A percentile compares a stretch with the other conserved stretches of the same genome.
These are phyloP conservation scores for Talaromyces ruber DNA, from an alignment of 495 filamentous ascomycete species.

Conservation along the genomic window DNA sequence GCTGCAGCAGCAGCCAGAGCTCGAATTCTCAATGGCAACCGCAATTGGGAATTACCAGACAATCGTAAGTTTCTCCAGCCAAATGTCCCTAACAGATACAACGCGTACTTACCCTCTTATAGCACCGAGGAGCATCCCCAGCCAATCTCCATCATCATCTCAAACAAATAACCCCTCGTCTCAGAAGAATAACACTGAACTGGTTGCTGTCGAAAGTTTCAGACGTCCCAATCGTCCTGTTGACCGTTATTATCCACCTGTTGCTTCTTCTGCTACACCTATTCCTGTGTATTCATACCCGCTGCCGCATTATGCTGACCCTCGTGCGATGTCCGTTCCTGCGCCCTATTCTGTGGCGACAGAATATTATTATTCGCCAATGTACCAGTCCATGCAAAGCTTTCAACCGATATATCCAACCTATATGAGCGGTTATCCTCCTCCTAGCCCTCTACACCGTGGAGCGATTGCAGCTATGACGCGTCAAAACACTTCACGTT, in stretches of 20 bases:
- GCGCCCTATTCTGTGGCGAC: background rate
- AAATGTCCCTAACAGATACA: conserved; percentile 14
- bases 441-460: background rate
- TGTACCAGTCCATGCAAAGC: conserved; percentile 1
- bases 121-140: conserved; percentile 5
- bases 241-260: conserved; percentile 2
- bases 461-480: background rate
- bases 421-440: background rate
- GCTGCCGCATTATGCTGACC: background rate
- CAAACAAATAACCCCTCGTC: no score
- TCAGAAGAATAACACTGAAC: background rate
- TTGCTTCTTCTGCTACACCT: background rate
- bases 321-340: background rate
- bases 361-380: conserved; percentile 2
- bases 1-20: conserved; percentile 2
- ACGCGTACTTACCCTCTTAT: conserved; percentile 11
- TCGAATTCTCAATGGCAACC: background rate
- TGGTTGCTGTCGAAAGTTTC: background rate
- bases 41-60: conserved; percentile 12
- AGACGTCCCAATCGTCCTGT: conserved; percentile 5
- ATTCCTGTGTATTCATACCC: background rate
- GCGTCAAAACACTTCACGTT: background rate
- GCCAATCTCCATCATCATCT: conserved; percentile 7
- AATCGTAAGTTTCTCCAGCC: conserved; percentile 17
- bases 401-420: conserved; percentile 1